A percentile compares a stretch with the other conserved stretches of the same genome.
These are phyloP conservation scores for Ophiosphaerella herpotricha DNA, from an alignment of 2,329 filamentous ascomycete genomes.

Conservation along the genomic window DNA sequence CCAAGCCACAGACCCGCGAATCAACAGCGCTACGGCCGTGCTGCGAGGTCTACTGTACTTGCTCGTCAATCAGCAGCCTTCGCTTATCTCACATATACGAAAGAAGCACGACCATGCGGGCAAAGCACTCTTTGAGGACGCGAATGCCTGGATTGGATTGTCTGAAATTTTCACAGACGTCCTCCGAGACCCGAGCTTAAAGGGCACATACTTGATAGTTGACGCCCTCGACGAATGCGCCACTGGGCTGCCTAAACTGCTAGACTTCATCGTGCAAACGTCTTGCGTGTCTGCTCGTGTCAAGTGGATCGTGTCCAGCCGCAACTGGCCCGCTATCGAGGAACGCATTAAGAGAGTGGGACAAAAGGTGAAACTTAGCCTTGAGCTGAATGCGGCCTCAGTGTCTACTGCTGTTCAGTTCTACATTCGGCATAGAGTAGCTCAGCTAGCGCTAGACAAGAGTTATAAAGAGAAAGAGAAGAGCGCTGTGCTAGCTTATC, in stretches of 20 bases:
- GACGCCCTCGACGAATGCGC: constrained; percentile 22
- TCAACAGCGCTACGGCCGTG: too few species aligned
- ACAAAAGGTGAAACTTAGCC: constrained; percentile 24
- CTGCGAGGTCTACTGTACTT: constrained; percentile 52
- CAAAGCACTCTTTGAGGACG: constrained; percentile 5
- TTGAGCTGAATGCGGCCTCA: constrained; percentile 34
- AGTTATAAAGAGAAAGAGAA: constrained; percentile 41
- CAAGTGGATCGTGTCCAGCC: constrained; percentile 4
- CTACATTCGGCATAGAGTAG: constrained; percentile 47
- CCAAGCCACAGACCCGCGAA: too few species aligned
- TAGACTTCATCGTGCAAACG: constrained; percentile 1
- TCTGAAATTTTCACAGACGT: constrained; percentile 47
- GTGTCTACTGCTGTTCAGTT: constrained; percentile 41
- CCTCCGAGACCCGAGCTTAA: constrained; percentile 38
- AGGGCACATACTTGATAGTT: constrained; percentile 10
- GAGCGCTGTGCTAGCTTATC: too few species aligned
- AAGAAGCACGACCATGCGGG: constrained; percentile 5
- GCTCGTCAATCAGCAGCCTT: constrained; percentile 36
- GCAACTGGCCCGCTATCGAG: constrained; percentile 34
- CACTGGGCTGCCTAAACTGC: constrained; percentile 1
- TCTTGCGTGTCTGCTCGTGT: constrained; percentile 13
- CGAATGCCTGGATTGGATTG: constrained; percentile 14
- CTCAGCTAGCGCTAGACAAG: constrained; percentile 30
- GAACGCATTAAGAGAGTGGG: constrained; percentile 18
- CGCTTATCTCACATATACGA: constrained; percentile 8